Evolutionary conservation across 768 basidiomycete species (phyloP), one percentile per base, ranked within the genome.

Genomic region (Tricholomella constricta): DNA sequence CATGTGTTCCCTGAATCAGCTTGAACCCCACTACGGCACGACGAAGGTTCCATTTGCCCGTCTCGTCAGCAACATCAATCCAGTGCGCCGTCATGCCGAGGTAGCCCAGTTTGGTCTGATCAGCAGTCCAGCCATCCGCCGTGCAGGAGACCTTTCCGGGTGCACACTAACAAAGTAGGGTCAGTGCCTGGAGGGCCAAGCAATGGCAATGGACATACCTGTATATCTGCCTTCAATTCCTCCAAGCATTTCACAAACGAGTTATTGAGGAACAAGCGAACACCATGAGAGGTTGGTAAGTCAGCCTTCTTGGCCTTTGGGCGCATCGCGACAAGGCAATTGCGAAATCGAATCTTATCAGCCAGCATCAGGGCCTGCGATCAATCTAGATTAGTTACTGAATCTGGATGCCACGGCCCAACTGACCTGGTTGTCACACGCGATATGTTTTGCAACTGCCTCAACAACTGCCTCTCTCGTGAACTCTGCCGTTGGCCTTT

Each of bases 1-100:
- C 52, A 32, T 72, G 69, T 2, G 34, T 51, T 1, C 69, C 64
- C 26, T 31, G 56, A 0, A 72, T 55, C 0, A 17, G 42, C 19
- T 52, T 40, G 35, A 70, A 65, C 1, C 58, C 63, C 4, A 69
- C 29, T 0, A 69, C 68, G 20, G 59, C 58, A 1, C 40, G 20
- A 7, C 45, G 19, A 6, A 71, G 26, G 5, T 6, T 55, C 70
- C 70, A 72, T 8, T 57, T 52, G 20, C 50, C 32, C 6, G 19
- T 23, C n/a, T n/a, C n/a, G 11, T 51, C 49, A 14, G 29, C 41
- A 10, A 63, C 55, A 0, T 65, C 46, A 26, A 71, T 67, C 66
- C 58, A 64, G 47, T 64, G 62, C 2, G 48, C 58, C 0, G 58
- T 64, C 56, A 60, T 56, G 9, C 61, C 56, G 0, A 53, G 20